phyloP scores from a whole-genome alignment of 2,329 filamentous ascomycete genomes.

The Trichoderma sp. region DNA sequence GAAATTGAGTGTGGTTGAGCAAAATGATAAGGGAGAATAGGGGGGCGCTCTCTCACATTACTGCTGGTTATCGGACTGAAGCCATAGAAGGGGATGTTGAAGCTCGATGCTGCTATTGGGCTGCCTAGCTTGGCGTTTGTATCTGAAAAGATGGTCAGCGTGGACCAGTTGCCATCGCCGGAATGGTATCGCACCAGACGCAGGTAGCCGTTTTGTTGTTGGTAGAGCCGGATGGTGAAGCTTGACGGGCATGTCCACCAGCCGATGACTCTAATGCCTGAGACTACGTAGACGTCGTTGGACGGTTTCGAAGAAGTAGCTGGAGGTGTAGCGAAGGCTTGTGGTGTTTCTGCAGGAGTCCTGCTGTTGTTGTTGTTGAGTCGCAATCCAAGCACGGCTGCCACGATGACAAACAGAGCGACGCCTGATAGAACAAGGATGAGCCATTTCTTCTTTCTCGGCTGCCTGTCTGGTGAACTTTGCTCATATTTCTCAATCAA shows the following conservation, averaged over 20 bases:
- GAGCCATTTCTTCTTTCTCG: neutral
- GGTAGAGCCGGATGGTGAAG: conserved; percentile 6
- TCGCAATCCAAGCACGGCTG: neutral
- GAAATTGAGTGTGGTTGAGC: neutral
- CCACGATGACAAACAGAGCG: neutral
- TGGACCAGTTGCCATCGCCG: conserved; percentile 1
- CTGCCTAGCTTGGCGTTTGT: neutral
- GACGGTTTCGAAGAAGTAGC: neutral
- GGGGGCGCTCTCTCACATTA: neutral
- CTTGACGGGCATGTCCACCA: conserved; percentile 4
- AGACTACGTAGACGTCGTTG: neutral
- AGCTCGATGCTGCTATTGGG: neutral
- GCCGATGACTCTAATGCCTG: neutral
- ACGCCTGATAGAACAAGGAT: neutral
- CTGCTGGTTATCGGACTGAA: neutral
- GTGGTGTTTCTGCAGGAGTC: neutral
- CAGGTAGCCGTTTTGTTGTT: neutral
- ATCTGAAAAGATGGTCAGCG: neutral
- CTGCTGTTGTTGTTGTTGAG: neutral
- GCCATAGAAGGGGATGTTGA: neutral
- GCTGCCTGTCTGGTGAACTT: no score
- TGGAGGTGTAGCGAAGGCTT: neutral
- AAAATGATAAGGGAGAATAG: neutral
- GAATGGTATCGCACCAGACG: neutral
- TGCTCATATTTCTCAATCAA: neutral